Percentiles rank a stretch among this genome's conserved stretches.
phyloP scores from a whole-genome alignment of 805 yeast species.

The Naumovozyma dairenensis region DNA sequence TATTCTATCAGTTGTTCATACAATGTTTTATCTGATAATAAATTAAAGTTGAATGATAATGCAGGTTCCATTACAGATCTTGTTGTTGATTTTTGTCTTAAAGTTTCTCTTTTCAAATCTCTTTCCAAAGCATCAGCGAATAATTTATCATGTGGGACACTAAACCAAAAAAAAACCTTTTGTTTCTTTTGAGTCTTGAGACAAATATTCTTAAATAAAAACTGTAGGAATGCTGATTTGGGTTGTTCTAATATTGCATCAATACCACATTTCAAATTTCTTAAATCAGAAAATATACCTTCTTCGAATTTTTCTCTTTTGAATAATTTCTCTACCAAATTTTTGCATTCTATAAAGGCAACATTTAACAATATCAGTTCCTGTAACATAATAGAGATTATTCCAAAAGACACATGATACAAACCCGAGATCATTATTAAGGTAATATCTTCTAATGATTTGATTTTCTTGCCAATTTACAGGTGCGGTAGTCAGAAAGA shows the following conservation, averaged over 20 bases:
- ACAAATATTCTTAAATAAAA: slow-evolving; percentile 77
- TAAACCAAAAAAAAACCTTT: slow-evolving; percentile 93
- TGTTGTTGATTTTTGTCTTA: slow-evolving; percentile 59
- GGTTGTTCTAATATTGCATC: slow-evolving; percentile 87
- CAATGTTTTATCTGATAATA: slow-evolving; percentile 31
- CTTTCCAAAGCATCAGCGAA: slow-evolving; percentile 91
- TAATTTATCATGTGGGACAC: slow-evolving; percentile 85
- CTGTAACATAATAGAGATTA: slow-evolving; percentile 79
- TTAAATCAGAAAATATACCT: slow-evolving; percentile 84
- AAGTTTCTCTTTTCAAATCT: slow-evolving; percentile 70
- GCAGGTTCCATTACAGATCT: slow-evolving; percentile 70
- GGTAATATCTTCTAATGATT: slow-evolving; percentile 71
- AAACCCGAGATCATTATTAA: slow-evolving; percentile 84
- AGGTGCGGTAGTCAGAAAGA: slow-evolving; percentile 87
- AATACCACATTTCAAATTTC: slow-evolving; percentile 75
- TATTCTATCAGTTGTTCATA: slow-evolving; percentile 43
- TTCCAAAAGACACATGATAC: slow-evolving; percentile 93
- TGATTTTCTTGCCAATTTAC: slow-evolving; percentile 88
- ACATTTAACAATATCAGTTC: slow-evolving; percentile 92
- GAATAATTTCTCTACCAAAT: slow-evolving; percentile 76
- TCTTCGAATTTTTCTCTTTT: slow-evolving; percentile 93
- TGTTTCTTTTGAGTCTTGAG: slow-evolving; percentile 92
- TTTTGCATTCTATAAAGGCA: slow-evolving; percentile 80
- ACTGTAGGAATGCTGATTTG: slow-evolving; percentile 72
- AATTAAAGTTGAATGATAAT: slow-evolving; percentile 58